Base-by-base conservation (phyloP, 805 yeast species). In the Metschnikowia lachancei region DNA sequence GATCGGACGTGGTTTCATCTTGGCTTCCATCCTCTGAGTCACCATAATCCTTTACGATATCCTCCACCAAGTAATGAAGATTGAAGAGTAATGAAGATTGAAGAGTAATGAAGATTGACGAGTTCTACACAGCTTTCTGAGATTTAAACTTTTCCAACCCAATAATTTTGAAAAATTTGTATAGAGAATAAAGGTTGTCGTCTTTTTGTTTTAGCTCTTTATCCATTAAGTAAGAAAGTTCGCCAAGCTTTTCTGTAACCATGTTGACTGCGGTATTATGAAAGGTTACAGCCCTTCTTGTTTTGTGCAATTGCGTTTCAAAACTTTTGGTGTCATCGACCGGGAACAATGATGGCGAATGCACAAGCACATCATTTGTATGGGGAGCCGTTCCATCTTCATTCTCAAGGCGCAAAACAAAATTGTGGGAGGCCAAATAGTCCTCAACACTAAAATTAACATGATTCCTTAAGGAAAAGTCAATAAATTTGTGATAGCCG, bases 241-340 rank as follows among this genome's bases (percentile, higher is more conserved):
- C 72, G 2, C 71, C 59, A 40, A 72, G 55, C 51, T 66, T 68
- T 43, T 70, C 75, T 2, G 72, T 69, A 17, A 72, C 58, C 32
- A 57, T 26, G 41, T 66, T 65, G 11, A 72, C 57, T 3, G 72
- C 59, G 3, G 65, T 49, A 46, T 62, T 65, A 11, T 69, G 69
- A 17, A 65, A 47, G 44, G 62, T 65, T 11, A 70, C 55, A 0
- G 73, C 69, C 54, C 62, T 53, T 38, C 68, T 66, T 14, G 72
- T 63, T 36, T 62, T 59, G 45, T 66, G 64, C 47, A 70, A 53
- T 43, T 70, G 74, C 19, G 67, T 57, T 38, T 69, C 75, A 43
- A 69, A 67, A 43, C 69, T 65, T 41, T 61, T 65, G 3, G 65
- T 54, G 17, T 50, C 38, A 11, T 46, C 52, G 12, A 41, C 33